Evolutionary conservation across 1,284 basidiomycete genomes (phyloP).

Genomic region (Ceratobasidium sp.): DNA sequence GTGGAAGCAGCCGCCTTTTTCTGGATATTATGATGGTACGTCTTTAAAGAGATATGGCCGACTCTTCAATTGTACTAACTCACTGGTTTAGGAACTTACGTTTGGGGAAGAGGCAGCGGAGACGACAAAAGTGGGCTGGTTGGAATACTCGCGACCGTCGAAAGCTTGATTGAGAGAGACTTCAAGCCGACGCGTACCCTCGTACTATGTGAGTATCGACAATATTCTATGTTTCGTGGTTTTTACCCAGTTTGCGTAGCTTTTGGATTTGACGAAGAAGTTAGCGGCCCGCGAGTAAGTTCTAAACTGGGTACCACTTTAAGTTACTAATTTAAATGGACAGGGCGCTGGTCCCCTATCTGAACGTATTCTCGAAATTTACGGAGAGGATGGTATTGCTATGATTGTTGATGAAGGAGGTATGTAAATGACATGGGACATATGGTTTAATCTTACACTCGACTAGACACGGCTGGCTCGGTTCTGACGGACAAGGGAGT

Average conservation of each 20-base stretch:
- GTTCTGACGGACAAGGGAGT: conserved; percentile 55
- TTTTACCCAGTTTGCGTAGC: conserved; percentile 48
- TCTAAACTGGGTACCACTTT: conserved; percentile 54
- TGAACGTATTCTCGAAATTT: conserved; percentile 61
- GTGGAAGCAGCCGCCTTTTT: conserved; percentile 62
- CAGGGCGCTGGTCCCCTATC: conserved; percentile 68
- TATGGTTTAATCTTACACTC: conserved; percentile 2
- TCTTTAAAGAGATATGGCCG: conserved; percentile 33
- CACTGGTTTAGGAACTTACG: conserved; percentile 56
- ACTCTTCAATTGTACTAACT: neutral
- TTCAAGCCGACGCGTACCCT: conserved; percentile 59
- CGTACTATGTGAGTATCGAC: conserved; percentile 54
- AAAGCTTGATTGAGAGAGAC: conserved; percentile 58
- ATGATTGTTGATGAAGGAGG: conserved; percentile 59
- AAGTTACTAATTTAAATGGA: neutral
- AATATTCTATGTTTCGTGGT: neutral
- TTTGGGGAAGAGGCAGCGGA: conserved; percentile 62
- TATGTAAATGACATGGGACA: neutral
- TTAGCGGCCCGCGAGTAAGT: conserved; percentile 49
- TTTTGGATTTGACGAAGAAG: conserved; percentile 65
- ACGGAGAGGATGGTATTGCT: conserved; percentile 57
- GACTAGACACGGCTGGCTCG: conserved; percentile 54
- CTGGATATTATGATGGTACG: conserved; percentile 56
- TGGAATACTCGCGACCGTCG: conserved; percentile 49
- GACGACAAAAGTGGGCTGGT: conserved; percentile 57